phyloP scores from a whole-genome alignment of 139 green algal species.

The Penium margaritaceum region DNA sequence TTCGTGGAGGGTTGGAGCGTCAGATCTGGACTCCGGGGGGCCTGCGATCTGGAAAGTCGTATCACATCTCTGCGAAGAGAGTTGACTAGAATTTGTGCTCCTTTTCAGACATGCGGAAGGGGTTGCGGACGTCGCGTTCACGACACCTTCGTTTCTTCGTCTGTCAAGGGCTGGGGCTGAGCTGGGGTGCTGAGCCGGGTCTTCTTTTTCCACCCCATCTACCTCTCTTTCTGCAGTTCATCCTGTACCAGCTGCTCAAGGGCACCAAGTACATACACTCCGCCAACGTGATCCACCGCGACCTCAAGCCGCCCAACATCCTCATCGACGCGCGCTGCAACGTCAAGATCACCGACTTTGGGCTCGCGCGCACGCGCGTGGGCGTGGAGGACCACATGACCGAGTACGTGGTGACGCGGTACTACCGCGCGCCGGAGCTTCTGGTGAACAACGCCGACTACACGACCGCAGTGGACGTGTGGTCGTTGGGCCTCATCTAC shows the following conservation, averaged over 20 bases:
- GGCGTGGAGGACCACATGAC: slow-evolving; percentile 66
- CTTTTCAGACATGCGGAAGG: too few relatives aligned
- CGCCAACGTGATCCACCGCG: slow-evolving; percentile 86
- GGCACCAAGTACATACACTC: slow-evolving; percentile 95
- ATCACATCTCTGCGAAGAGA: too few relatives aligned
- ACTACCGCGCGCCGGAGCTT: slow-evolving; percentile 89
- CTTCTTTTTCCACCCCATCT: too few relatives aligned
- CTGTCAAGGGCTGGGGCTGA: too few relatives aligned
- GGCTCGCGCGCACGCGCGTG: slow-evolving; percentile 71
- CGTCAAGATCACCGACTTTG: slow-evolving; percentile 96
- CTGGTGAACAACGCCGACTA: slow-evolving; percentile 86
- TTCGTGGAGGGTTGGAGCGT: too few relatives aligned
- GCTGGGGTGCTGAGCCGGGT: too few relatives aligned
- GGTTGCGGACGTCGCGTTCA: too few relatives aligned
- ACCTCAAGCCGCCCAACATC: slow-evolving; percentile 97
- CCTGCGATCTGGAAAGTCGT: too few relatives aligned
- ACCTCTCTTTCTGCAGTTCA: slow-evolving; percentile 66
- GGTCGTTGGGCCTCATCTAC: slow-evolving; percentile 93
- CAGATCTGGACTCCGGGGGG: too few relatives aligned
- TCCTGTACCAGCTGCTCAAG: slow-evolving; percentile 98
- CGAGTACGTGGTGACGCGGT: slow-evolving; percentile 97
- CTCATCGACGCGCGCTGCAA: slow-evolving; percentile 94
- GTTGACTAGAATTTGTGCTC: too few relatives aligned
- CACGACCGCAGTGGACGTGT: slow-evolving; percentile 96
- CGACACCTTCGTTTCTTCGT: too few relatives aligned